Evolutionary conservation across 106 monocot species (phyloP), one percentile per base, ranked within the genome.

Genomic region (Platanthera guangdongensis): DNA sequence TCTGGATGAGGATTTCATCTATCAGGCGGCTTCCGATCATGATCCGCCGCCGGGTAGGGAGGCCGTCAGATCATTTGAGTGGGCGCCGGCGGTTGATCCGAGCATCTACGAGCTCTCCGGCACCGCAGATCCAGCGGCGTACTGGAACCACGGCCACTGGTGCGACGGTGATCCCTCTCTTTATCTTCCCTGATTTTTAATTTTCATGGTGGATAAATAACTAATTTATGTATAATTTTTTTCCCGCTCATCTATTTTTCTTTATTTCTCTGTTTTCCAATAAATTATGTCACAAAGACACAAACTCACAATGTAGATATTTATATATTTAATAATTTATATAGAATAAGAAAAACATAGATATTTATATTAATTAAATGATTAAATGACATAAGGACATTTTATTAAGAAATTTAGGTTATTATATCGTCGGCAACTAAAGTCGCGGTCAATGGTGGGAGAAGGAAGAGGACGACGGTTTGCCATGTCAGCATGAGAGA

Each of bases 61-160:
- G 59, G 18, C 52, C 25, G 65, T 0, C 19, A 46, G 78, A 50
- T 63, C 75, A 4, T 12, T 82, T 50, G 84, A 83, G 45, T 83
- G 86, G 89, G 71, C 75, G 52, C 74, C 55, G 30, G 19, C 62
- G 72, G 18, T 78, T 75, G 80, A 73, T 18, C 22, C 88, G 15
- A 47, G 79, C 9, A 49, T 90, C 55, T 90, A 85, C 72, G 85
- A 86, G 21, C 72, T 84, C 16, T 22, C 67, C 57, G 50, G 78
- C 62, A 63, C 74, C 71, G 76, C 62, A 28, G 83, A 83, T 70
- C 78, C 81, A 6, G 72, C 70, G 2, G 54, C 30, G 21, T 88
- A 77, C 71, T 89, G 89, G 89, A 86, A 70, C 75, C 79, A 77
- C 54, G 57, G 50, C 69, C 78, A 83, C 76, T 88, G 80, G 88